Conservation (phyloP, 108 stramenopile species). For the Skeletonema tropicum region DNA sequence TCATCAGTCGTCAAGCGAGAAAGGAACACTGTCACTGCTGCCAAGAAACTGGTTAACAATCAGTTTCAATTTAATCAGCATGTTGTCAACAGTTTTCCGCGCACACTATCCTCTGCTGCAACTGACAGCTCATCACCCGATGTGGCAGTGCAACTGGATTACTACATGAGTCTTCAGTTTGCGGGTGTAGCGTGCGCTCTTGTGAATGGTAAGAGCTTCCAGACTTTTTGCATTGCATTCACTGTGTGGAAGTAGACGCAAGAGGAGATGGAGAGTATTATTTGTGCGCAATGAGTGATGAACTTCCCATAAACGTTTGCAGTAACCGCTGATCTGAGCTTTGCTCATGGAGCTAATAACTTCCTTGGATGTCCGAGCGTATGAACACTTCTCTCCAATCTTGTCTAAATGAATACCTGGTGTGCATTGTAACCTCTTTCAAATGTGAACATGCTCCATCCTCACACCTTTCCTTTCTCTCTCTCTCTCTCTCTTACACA, state of each 20-base stretch:
- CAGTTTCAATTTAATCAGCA: background rate
- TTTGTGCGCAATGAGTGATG: background rate
- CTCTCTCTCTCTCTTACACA: background rate
- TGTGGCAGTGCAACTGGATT: conserved; percentile 47
- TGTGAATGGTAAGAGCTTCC: conserved; percentile 3
- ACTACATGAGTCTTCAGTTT: conserved; percentile 55
- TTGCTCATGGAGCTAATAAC: background rate
- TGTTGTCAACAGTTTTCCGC: background rate
- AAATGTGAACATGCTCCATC: background rate
- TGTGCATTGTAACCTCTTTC: background rate
- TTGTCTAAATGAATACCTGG: background rate
- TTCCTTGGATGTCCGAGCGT: conserved; percentile 1
- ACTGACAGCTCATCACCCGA: background rate
- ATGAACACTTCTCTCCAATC: background rate
- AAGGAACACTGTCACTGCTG: background rate
- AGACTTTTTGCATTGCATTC: background rate
- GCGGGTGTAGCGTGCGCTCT: conserved; percentile 47
- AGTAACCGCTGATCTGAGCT: conserved; percentile 12
- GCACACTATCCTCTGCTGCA: background rate
- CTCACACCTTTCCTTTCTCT: background rate
- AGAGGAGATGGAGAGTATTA: background rate
- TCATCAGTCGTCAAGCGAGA: background rate
- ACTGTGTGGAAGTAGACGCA: background rate
- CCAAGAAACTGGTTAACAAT: background rate
- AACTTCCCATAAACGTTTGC: conserved; percentile 16